These are phyloP conservation scores for Aspergillus hortae DNA, from an alignment of 2,329 filamentous ascomycete genomes.

Conservation along the genomic window DNA sequence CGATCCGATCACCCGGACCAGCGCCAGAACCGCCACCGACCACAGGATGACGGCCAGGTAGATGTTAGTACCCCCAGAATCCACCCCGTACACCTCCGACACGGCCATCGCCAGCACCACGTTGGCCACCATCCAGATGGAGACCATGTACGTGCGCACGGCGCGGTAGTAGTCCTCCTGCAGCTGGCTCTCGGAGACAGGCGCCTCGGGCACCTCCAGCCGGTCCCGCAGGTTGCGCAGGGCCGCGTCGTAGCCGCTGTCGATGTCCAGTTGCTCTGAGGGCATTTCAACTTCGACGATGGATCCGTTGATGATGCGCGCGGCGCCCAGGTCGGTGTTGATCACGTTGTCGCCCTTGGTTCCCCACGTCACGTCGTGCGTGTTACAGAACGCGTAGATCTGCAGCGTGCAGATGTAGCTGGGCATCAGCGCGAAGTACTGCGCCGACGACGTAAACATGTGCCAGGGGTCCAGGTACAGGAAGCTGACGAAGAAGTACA, in stretches of 20 bases:
- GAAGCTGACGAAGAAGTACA: constrained; percentile 96
- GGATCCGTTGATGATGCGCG: constrained; percentile 69
- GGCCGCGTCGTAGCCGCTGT: constrained; percentile 94
- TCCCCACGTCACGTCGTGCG: constrained; percentile 97
- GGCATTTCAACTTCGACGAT: constrained; percentile 97
- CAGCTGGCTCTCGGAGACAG: constrained; percentile 70
- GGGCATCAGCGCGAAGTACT: constrained; percentile 91
- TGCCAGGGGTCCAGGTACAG: constrained; percentile 98
- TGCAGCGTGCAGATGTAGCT: constrained; percentile 96
- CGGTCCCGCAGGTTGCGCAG: constrained; percentile 92
- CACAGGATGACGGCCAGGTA: constrained; percentile 94
- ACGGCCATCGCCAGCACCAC: constrained; percentile 91
- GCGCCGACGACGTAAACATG: constrained; percentile 86
- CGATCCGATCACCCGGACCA: constrained; percentile 82
- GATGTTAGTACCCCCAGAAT: constrained; percentile 72
- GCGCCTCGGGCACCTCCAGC: constrained; percentile 68
- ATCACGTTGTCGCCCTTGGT: constrained; percentile 98
- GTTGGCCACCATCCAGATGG: constrained; percentile 90
- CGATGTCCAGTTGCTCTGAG: constrained; percentile 94
- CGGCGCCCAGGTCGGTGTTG: constrained; percentile 85
- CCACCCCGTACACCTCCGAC: constrained; percentile 74
- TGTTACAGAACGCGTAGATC: constrained; percentile 98
- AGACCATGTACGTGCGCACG: constrained; percentile 96
- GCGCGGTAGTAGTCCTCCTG: constrained; percentile 99
- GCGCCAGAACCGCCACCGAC: constrained; percentile 78